phyloP scores from a whole-genome alignment of 495 filamentous ascomycete species.

The Lepraria neglecta region DNA sequence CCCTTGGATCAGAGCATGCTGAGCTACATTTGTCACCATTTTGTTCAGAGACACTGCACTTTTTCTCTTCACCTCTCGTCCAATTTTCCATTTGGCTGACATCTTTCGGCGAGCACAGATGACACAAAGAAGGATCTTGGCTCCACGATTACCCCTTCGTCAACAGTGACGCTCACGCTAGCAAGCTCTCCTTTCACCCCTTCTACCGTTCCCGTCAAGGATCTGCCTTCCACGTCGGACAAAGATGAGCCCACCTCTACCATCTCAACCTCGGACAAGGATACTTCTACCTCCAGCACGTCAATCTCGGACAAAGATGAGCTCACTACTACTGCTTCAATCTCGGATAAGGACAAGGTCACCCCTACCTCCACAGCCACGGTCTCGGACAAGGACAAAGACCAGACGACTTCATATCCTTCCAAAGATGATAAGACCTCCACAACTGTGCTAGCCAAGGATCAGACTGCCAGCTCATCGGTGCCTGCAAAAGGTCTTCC shows the following conservation, averaged over 20 bases:
- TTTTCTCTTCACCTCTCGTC: background rate
- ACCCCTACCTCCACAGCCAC: background rate
- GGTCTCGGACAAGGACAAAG: background rate
- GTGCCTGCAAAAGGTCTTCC: conserved; percentile 6
- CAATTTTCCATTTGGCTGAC: background rate
- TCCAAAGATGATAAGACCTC: conserved; percentile 6
- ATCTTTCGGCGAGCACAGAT: background rate
- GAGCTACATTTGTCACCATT: too few relatives aligned
- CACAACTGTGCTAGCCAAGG: conserved; percentile 10
- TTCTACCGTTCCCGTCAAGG: background rate
- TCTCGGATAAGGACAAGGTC: background rate
- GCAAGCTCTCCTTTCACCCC: background rate
- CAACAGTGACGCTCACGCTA: background rate
- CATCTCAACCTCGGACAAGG: background rate
- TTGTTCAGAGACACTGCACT: background rate
- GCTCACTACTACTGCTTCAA: background rate
- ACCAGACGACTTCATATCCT: background rate
- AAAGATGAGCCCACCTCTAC: conserved; percentile 3
- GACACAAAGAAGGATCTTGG: conserved; percentile 2
- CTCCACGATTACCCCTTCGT: background rate
- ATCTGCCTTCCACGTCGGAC: background rate
- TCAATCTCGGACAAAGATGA: background rate
- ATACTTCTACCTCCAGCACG: background rate
- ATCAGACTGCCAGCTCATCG: conserved; percentile 11
- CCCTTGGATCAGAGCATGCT: too few relatives aligned